Percentiles rank a stretch among this genome's conserved stretches.
phyloP scores from a whole-genome alignment of 208 protist genomes.

The Leishmania martiniquensis region DNA sequence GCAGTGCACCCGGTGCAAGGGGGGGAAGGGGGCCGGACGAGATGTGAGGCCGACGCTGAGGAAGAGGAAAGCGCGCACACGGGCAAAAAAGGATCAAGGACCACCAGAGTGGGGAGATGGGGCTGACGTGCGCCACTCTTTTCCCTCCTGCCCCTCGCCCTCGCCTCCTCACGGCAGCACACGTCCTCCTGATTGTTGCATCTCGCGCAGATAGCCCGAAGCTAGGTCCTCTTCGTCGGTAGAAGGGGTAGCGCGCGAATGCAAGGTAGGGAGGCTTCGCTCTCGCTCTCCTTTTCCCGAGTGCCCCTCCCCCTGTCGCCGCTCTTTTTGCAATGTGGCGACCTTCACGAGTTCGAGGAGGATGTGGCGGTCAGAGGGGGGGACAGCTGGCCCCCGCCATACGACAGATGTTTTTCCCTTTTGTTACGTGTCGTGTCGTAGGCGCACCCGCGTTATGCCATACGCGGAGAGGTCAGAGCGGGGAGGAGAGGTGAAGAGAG shows the following conservation, averaged over 20 bases:
- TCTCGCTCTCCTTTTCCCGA: background rate
- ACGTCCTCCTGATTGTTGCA: background rate
- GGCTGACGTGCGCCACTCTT: background rate
- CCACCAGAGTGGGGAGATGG: background rate
- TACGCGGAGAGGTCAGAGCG: background rate
- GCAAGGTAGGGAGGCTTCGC: background rate
- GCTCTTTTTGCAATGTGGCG: background rate
- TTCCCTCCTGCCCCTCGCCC: background rate
- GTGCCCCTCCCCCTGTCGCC: background rate
- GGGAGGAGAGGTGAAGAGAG: too few relatives aligned
- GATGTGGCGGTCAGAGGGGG: background rate
- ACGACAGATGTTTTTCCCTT: too few relatives aligned
- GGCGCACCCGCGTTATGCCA: background rate
- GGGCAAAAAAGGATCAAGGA: background rate
- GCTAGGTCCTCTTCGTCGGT: background rate
- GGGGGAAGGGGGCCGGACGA: background rate
- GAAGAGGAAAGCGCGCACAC: background rate
- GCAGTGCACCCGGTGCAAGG: background rate
- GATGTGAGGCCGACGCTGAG: background rate
- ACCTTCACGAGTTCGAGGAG: background rate
- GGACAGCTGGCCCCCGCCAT: too few relatives aligned
- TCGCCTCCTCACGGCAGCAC: background rate
- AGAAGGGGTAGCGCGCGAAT: background rate
- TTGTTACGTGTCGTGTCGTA: background rate
- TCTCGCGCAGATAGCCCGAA: background rate